These are phyloP conservation scores for Solanum virginianum DNA, from an alignment of 257 asterid species.

Conservation along the genomic window DNA sequence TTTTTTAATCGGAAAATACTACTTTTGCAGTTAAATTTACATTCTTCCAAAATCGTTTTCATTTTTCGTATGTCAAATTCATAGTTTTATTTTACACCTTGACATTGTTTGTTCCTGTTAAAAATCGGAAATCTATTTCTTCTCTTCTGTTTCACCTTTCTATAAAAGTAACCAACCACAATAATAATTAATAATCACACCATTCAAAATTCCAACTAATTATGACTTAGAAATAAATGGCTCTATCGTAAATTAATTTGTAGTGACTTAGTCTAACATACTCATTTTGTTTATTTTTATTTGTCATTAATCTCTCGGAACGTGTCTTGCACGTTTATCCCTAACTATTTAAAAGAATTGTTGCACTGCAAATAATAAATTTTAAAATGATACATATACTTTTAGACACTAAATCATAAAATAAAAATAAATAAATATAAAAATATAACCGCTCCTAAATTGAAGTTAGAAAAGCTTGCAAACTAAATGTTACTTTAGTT, in stretches of 20 bases:
- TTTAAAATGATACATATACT: too few species aligned
- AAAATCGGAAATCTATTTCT: background rate
- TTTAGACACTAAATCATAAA: too few species aligned
- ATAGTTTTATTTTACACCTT: background rate
- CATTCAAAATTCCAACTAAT: background rate
- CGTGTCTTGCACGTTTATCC: too few species aligned
- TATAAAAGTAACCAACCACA: background rate
- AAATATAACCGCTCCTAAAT: too few species aligned
- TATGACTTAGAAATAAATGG: background rate
- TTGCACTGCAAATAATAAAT: too few species aligned
- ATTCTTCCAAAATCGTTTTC: background rate
- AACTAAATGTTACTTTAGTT: too few species aligned
- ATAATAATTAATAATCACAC: background rate
- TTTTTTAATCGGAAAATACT: too few species aligned
- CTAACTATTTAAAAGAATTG: too few species aligned
- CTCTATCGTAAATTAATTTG: background rate
- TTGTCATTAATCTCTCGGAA: too few species aligned
- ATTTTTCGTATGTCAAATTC: background rate
- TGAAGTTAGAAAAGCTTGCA: too few species aligned
- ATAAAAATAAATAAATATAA: too few species aligned
- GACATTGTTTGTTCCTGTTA: background rate
- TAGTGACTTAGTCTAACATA: background rate
- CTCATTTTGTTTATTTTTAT: background rate
- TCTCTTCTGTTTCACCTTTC: background rate
- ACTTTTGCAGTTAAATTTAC: background rate